Base-by-base conservation (phyloP, 2,329 filamentous ascomycete genomes). In the Neophaeococcomyces mojaviensis region DNA sequence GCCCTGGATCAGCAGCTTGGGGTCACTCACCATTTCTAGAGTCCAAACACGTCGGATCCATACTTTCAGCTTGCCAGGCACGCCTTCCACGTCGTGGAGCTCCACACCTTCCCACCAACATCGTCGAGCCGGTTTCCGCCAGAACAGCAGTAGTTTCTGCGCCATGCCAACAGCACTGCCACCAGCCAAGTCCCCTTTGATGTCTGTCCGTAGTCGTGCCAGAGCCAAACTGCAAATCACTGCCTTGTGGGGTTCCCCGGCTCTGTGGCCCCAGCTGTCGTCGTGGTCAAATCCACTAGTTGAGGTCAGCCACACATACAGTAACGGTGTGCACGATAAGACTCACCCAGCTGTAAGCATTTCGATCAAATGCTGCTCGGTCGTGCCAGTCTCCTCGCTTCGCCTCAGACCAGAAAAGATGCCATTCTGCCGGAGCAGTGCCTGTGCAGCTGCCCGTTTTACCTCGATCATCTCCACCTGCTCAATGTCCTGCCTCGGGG, bases 61-160 rank as follows among this genome's bases (percentile, higher is more conserved):
- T 48, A 98, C 88, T 69, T 98, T 98, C 56, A 98, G 75, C 64
- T 83, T 87, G 43, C 89, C 90, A 42, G 94, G 81, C 6, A 97
- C 84, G 12, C 92, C 92, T 41, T 94, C 88, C 10, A 98, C 86
- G 54, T 86, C 76, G 15, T 92, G 80, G 36, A 98, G 74, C 64
- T 97, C 89, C 31, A 98, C 85, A 19, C 92, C 92, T 65, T 98
- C 92, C 92, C 92, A 98, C 92, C 92, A 98, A 73, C 92, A 98
- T 64, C 92, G 79, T 50, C 92, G 76, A 12, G 92, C 92, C 13
- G 92, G 92, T 68, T 98, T 98, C 55, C 92, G 80, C 92, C 92
- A 98, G 72, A 98, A 98, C 3, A 98, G 76, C 12, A 98, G 76
- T 38, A 98, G 77, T 70, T 98, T 98, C 67, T 98, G 92, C 10